Percentiles rank a stretch among this genome's conserved stretches.
phyloP scores from a whole-genome alignment of 2,329 filamentous ascomycete species.

The Didymella exigua region DNA sequence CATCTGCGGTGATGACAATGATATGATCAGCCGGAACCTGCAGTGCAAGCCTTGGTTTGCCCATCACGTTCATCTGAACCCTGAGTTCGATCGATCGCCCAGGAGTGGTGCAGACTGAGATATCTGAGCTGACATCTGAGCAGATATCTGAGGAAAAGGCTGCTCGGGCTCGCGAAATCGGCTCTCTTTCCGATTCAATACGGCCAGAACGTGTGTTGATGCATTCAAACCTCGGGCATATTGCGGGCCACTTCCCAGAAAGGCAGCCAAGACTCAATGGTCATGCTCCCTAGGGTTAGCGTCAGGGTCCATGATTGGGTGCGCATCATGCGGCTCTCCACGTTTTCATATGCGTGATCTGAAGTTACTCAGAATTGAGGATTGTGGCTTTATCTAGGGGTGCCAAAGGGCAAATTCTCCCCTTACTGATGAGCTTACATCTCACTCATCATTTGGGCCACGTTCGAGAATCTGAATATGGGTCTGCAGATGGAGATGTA shows the following conservation, averaged over 20 bases:
- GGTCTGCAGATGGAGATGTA: background rate
- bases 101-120: background rate
- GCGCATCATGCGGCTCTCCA: background rate
- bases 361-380: background rate
- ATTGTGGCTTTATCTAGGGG: background rate
- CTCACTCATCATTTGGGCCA: background rate
- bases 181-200: background rate
- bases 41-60: conserved; percentile 5
- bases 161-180: background rate
- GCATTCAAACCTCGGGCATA: background rate
- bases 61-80: background rate
- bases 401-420: background rate
- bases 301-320: background rate
- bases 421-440: background rate
- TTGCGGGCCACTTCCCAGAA: background rate
- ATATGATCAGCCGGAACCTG: conserved; percentile 4
- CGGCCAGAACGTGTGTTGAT: conserved; percentile 7
- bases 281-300: background rate
- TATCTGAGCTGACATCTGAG: background rate
- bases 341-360: background rate
- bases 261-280: conserved; percentile 15
- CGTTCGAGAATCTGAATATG: background rate
- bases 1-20: background rate
- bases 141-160: background rate
- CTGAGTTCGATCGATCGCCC: background rate